phyloP scores from a whole-genome alignment of 2,329 filamentous ascomycete species.

The Fragosphaeria purpurea region DNA sequence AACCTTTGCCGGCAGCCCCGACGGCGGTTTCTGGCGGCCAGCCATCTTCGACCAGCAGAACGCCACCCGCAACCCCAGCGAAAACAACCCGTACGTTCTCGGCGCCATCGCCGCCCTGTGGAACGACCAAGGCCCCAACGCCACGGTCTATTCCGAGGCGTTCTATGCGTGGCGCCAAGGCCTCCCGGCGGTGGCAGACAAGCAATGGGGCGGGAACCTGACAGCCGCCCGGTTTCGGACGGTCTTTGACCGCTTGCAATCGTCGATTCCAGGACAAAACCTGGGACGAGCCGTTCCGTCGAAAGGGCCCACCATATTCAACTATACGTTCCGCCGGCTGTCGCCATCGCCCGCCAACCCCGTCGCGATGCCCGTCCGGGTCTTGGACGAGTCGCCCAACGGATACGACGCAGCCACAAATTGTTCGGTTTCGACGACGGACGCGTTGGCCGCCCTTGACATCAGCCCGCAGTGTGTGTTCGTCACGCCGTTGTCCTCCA shows the following conservation, averaged over 20 bases:
- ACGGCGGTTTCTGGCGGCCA: conserved; percentile 35
- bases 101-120: conserved; percentile 41
- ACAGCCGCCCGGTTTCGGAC: conserved; percentile 27
- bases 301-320: conserved; percentile 23
- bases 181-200: conserved; percentile 40
- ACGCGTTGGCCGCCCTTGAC: conserved; percentile 15
- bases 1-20: conserved; percentile 34
- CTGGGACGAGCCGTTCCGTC: conserved; percentile 33
- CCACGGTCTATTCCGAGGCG: conserved; percentile 38
- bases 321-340: conserved; percentile 17
- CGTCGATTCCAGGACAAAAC: conserved; percentile 35
- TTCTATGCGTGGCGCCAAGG: conserved; percentile 42
- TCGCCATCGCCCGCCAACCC: conserved; percentile 10
- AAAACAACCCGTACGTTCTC: conserved; percentile 28
- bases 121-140: conserved; percentile 46
- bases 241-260: conserved; percentile 29
- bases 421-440: conserved; percentile 22
- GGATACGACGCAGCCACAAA: conserved; percentile 28
- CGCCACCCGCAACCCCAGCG: conserved; percentile 34
- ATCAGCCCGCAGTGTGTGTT: conserved; percentile 30
- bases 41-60: conserved; percentile 41
- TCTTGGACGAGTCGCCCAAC: conserved; percentile 29
- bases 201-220: conserved; percentile 42
- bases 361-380: neutral
- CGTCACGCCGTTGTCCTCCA: conserved; percentile 37